phyloP scores from a whole-genome alignment of 305 asterid species.

The Solanum hybrid region DNA sequence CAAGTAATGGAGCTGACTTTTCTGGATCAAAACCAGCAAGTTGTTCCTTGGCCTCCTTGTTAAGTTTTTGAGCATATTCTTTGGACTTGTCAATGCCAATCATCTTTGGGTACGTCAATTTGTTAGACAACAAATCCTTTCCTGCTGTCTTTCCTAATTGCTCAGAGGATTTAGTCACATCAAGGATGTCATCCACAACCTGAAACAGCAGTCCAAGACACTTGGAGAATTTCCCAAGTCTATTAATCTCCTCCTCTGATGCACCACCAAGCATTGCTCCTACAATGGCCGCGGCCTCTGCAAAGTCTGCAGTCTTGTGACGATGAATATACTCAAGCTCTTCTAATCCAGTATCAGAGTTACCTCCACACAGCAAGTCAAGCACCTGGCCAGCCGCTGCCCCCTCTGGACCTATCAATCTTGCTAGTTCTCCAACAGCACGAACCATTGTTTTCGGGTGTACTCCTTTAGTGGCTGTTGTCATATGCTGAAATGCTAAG shows the following conservation, averaged over 20 bases:
- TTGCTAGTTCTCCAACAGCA: constrained; percentile 37
- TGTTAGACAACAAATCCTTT: constrained; percentile 22
- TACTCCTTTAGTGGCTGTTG: constrained; percentile 25
- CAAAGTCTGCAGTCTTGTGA: constrained; percentile 19
- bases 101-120: constrained; percentile 21
- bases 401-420: constrained; percentile 40
- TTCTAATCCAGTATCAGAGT: constrained; percentile 27
- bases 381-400: constrained; percentile 41
- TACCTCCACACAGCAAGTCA: constrained; percentile 40
- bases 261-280: constrained; percentile 28
- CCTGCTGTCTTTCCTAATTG: constrained; percentile 27
- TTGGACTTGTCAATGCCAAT: constrained; percentile 22
- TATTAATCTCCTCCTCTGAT: constrained; percentile 9
- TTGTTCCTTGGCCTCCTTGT: constrained; percentile 13
- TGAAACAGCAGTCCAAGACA: constrained; percentile 20
- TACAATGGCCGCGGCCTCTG: constrained; percentile 12
- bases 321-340: constrained; percentile 15
- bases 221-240: constrained; percentile 13
- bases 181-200: constrained; percentile 25
- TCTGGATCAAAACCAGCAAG: constrained; percentile 18
- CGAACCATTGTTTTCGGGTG: constrained; percentile 28
- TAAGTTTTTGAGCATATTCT: constrained; percentile 11
- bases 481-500: constrained; percentile 48
- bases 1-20: constrained; percentile 21
- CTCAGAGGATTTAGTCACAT: constrained; percentile 23